A percentile compares a stretch with the other conserved stretches of the same genome.
phyloP scores from a whole-genome alignment of 2,329 filamentous ascomycete genomes.

The Penicillium frequentans region DNA sequence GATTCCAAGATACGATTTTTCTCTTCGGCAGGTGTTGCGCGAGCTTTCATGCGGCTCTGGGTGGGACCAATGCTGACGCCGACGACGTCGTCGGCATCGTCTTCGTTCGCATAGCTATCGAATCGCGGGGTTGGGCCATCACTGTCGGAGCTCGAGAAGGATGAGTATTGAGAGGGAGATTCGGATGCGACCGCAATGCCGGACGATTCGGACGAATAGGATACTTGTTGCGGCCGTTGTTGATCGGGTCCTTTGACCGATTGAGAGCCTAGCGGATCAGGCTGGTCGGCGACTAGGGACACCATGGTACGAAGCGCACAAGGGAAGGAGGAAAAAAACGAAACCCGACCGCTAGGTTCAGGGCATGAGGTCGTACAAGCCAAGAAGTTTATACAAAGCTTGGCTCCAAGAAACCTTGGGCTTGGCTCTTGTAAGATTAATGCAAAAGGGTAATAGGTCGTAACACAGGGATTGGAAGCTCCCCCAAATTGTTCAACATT shows the following conservation, averaged over 20 bases:
- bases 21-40: constrained; percentile 58
- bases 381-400: not conserved
- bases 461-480: not conserved
- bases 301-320: constrained; percentile 5
- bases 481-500: not conserved
- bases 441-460: not conserved
- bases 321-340: not conserved
- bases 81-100: constrained; percentile 46
- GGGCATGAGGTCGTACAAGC: constrained; percentile 9
- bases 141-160: constrained; percentile 34
- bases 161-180: constrained; percentile 21
- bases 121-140: constrained; percentile 23
- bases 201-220: constrained; percentile 23
- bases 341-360: not conserved
- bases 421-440: not conserved
- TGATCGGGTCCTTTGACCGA: not conserved
- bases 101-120: constrained; percentile 29
- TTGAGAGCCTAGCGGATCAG: not conserved
- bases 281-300: constrained; percentile 4
- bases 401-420: not conserved
- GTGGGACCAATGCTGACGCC: constrained; percentile 60
- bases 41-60: constrained; percentile 58
- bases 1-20: constrained; percentile 58
- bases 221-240: constrained; percentile 2
- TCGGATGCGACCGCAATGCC: constrained; percentile 15